Conservation (phyloP, 768 basidiomycete genomes). For the Hypholoma sublateritium region DNA sequence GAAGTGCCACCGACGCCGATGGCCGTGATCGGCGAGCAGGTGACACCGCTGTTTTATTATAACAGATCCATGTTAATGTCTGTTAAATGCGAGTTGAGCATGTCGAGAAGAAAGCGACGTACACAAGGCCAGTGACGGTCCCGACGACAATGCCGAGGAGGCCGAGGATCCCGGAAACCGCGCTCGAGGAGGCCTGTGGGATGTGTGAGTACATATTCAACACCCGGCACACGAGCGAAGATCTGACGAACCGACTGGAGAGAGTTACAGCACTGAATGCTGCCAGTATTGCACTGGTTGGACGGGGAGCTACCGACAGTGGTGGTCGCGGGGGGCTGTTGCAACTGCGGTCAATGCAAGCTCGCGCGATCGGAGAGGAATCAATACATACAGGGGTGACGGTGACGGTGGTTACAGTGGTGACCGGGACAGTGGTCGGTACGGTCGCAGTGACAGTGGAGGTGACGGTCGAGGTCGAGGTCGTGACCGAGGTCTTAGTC, state of each 20-base stretch:
- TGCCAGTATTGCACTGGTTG: constrained; percentile 23
- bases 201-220: background rate
- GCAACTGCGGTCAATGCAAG: background rate
- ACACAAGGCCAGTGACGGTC: constrained; percentile 22
- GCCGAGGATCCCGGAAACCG: constrained; percentile 18
- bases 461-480: background rate
- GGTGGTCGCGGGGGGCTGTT: background rate
- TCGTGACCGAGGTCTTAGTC: too few relatives aligned
- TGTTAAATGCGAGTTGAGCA: background rate
- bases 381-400: background rate
- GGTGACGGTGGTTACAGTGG: background rate
- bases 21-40: constrained; percentile 30
- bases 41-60: constrained; percentile 24
- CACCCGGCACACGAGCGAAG: too few relatives aligned
- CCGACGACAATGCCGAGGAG: constrained; percentile 25
- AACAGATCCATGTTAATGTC: background rate
- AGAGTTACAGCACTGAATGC: constrained; percentile 26
- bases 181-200: constrained; percentile 1
- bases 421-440: constrained; percentile 4
- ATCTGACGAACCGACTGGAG: constrained; percentile 19
- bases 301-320: constrained; percentile 5
- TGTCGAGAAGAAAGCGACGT: background rate
- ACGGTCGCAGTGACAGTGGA: background rate
- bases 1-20: constrained; percentile 26
- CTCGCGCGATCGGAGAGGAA: too few relatives aligned